A percentile compares a stretch with the other conserved stretches of the same genome.
phyloP scores from a whole-genome alignment of 2,329 filamentous ascomycete genomes.

The Epichloe sibirici region DNA sequence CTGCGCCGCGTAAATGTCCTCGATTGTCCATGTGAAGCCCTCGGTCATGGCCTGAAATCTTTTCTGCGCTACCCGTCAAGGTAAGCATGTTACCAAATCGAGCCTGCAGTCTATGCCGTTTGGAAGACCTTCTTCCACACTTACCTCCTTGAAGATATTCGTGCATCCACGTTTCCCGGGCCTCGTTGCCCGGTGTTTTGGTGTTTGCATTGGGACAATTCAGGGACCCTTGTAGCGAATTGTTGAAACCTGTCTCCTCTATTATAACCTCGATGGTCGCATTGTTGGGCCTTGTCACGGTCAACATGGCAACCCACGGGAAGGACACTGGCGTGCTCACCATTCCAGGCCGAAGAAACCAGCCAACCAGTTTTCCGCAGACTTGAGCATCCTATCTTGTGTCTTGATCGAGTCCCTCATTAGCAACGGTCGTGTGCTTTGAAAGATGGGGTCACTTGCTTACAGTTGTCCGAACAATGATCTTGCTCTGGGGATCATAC shows the following conservation, averaged over 20 bases:
- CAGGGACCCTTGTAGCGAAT: conserved; percentile 55
- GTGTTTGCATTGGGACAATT: conserved; percentile 51
- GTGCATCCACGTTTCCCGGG: conserved; percentile 44
- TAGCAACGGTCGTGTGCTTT: neutral
- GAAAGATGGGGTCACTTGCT: conserved; percentile 7
- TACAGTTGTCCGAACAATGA: conserved; percentile 58
- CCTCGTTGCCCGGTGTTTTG: conserved; percentile 39
- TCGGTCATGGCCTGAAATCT: conserved; percentile 44
- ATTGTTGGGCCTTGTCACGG: conserved; percentile 42
- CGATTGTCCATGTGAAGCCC: conserved; percentile 49
- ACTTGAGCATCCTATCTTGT: conserved; percentile 66
- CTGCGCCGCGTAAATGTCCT: conserved; percentile 56
- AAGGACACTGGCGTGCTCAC: conserved; percentile 15
- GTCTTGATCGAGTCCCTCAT: conserved; percentile 29
- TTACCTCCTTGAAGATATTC: conserved; percentile 51
- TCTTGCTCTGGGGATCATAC: conserved; percentile 60
- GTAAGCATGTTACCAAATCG: neutral
- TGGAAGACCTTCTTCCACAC: conserved; percentile 7
- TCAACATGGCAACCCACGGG: neutral
- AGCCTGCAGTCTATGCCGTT: too few species aligned
- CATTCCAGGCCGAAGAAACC: conserved; percentile 70
- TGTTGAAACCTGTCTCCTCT: conserved; percentile 52
- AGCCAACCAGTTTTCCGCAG: conserved; percentile 65
- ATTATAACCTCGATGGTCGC: conserved; percentile 62
- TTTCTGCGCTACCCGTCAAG: conserved; percentile 35